phyloP scores from a whole-genome alignment of 371 early-diverging fungal species.

The Lichtheimia ramosa region DNA sequence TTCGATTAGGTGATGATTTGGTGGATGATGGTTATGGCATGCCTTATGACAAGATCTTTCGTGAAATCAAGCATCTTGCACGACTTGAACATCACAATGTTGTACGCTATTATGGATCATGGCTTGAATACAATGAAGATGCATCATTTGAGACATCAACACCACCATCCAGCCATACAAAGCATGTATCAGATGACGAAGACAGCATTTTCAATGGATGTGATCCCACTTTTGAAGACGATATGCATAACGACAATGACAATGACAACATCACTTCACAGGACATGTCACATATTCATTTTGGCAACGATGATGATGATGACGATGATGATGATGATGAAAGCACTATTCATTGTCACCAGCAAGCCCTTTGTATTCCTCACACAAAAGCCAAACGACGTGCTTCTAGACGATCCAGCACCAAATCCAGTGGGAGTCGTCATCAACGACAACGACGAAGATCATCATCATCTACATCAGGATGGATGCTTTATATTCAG shows the following conservation, averaged over 20 bases:
- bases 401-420: background rate
- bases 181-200: slow-evolving; percentile 5
- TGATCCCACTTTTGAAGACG: slow-evolving; percentile 22
- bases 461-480: background rate
- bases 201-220: slow-evolving; percentile 14
- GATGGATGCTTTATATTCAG: slow-evolving; percentile 76
- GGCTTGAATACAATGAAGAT: slow-evolving; percentile 75
- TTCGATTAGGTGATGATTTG: slow-evolving; percentile 55
- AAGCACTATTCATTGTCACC: background rate
- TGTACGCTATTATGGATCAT: slow-evolving; percentile 89
- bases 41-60: slow-evolving; percentile 76
- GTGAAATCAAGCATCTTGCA: slow-evolving; percentile 91
- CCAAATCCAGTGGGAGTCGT: background rate
- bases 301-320: background rate
- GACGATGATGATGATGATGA: background rate
- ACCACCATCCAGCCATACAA: slow-evolving; percentile 17
- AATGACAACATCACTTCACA: background rate
- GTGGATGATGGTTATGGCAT: slow-evolving; percentile 31
- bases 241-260: slow-evolving; percentile 13
- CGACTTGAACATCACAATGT: slow-evolving; percentile 88
- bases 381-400: slow-evolving; percentile 1
- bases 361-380: background rate
- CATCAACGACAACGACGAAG: background rate
- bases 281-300: slow-evolving; percentile 11
- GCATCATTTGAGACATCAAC: background rate